Evolutionary conservation across 2,329 filamentous ascomycete genomes (phyloP).

Genomic region (Pseudodiploospora longispora): DNA sequence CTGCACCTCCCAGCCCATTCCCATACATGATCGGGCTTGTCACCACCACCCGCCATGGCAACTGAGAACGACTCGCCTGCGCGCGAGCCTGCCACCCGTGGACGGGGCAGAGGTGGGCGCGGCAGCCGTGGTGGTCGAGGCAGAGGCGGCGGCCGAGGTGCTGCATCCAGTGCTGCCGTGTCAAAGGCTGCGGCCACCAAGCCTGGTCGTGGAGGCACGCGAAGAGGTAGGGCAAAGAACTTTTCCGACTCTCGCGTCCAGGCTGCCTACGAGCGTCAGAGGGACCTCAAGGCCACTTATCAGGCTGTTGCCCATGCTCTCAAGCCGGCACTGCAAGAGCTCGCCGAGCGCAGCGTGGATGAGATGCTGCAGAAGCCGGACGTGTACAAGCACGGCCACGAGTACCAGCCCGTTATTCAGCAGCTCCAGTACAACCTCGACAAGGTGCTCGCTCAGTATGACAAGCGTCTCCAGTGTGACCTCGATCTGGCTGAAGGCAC

Average conservation of each 20-base stretch:
- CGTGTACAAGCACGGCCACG: constrained; percentile 43
- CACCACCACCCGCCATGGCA: constrained; percentile 24
- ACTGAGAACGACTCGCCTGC: constrained; percentile 29
- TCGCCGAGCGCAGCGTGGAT: constrained; percentile 53
- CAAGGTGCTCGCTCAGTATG: constrained; percentile 22
- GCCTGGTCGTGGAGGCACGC: constrained; percentile 28
- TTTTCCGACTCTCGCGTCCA: constrained; percentile 47
- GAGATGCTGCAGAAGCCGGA: constrained; percentile 47
- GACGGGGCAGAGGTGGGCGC: constrained; percentile 26
- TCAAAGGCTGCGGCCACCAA: constrained; percentile 27
- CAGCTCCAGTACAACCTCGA: constrained; percentile 35
- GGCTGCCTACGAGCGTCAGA: constrained; percentile 54
- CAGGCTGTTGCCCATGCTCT: constrained; percentile 53
- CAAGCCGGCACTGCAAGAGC: constrained; percentile 57
- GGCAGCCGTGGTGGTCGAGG: constrained; percentile 18
- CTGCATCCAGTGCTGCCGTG: constrained; percentile 21
- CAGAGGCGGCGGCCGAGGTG: constrained; percentile 18
- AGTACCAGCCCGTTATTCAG: constrained; percentile 42
- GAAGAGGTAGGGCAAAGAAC: constrained; percentile 47
- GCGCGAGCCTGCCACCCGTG: constrained; percentile 27
- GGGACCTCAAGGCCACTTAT: constrained; percentile 58
- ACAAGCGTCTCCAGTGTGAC: constrained; percentile 25
- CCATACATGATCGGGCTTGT: constrained; percentile 23
- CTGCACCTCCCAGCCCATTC: background rate
- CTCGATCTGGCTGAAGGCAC: constrained; percentile 30